These are phyloP conservation scores for Micromonas pusilla DNA, from an alignment of 139 green algal species.

Conservation along the genomic window DNA sequence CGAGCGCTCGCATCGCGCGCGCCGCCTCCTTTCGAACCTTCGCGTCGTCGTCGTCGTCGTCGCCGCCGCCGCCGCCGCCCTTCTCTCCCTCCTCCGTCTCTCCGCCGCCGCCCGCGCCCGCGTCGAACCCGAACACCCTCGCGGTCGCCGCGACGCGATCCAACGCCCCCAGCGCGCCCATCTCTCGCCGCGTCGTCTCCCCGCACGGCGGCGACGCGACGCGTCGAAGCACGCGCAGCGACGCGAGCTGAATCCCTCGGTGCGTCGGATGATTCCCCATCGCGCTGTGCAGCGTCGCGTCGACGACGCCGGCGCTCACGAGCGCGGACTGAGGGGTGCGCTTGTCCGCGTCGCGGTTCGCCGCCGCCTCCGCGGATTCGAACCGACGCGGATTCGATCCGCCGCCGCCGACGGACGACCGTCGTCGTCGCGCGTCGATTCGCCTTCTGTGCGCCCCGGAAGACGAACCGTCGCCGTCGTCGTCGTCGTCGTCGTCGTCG, in stretches of 20 bases:
- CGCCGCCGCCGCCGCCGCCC: too few relatives aligned
- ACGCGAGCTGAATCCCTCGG: not conserved
- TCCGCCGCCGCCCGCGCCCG: too few relatives aligned
- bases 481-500: too few relatives aligned
- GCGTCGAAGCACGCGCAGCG: not conserved
- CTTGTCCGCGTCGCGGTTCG: too few relatives aligned
- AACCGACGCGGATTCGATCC: too few relatives aligned
- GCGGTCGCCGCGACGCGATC: not conserved
- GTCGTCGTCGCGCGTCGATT: too few relatives aligned
- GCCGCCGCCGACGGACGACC: too few relatives aligned
- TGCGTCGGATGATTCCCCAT: not conserved
- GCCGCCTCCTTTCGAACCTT: not conserved
- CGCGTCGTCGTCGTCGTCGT: not conserved
- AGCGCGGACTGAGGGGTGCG: not conserved
- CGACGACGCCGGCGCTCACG: not conserved
- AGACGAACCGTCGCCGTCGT: too few relatives aligned
- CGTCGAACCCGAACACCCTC: not conserved
- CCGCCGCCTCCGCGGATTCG: too few relatives aligned
- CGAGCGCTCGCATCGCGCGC: not conserved
- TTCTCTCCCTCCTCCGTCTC: too few relatives aligned
- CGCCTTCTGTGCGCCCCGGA: too few relatives aligned
- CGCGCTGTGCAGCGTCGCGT: not conserved
- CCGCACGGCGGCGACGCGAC: not conserved
- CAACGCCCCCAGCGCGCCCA: not conserved
- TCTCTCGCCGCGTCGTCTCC: not conserved